Conservation (phyloP, 306 rosid species). For the Luffa aegyptiaca region DNA sequence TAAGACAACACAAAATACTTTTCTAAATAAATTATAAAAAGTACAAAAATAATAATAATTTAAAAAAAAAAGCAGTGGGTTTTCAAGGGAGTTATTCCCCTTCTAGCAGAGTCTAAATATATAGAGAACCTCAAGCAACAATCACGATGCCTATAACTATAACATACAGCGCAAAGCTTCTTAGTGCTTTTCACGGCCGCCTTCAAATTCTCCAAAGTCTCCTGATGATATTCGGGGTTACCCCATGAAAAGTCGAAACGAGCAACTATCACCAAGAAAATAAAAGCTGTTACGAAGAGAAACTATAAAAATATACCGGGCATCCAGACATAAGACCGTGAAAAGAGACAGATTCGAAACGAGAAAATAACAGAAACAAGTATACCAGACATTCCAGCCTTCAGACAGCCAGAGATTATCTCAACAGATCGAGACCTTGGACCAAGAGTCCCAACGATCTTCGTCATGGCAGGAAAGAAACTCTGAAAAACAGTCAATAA, state of each 20-base stretch:
- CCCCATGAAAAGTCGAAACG: conserved; percentile 96
- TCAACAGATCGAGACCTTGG: conserved; percentile 81
- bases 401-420: conserved; percentile 65
- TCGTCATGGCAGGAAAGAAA: conserved; percentile 87
- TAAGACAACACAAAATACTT: background rate
- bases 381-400: conserved; percentile 98
- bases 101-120: background rate
- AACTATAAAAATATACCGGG: background rate
- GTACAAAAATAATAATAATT: too few species aligned
- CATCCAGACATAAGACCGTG: background rate
- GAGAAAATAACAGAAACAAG: background rate
- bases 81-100: background rate
- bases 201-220: conserved; percentile 85
- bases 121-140: background rate
- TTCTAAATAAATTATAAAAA: background rate
- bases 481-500: conserved; percentile 26
- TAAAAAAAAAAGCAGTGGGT: too few species aligned
- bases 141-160: background rate
- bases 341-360: background rate
- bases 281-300: background rate
- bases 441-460: conserved; percentile 94
- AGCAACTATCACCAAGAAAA: conserved; percentile 53
- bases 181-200: conserved; percentile 67
- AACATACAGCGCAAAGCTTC: conserved; percentile 97
- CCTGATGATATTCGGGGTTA: conserved; percentile 68